Percentiles rank a stretch among this genome's conserved stretches.
These are phyloP conservation scores for Candolleomyces aberdarensis DNA, from an alignment of 768 basidiomycete species.

Conservation along the genomic window DNA sequence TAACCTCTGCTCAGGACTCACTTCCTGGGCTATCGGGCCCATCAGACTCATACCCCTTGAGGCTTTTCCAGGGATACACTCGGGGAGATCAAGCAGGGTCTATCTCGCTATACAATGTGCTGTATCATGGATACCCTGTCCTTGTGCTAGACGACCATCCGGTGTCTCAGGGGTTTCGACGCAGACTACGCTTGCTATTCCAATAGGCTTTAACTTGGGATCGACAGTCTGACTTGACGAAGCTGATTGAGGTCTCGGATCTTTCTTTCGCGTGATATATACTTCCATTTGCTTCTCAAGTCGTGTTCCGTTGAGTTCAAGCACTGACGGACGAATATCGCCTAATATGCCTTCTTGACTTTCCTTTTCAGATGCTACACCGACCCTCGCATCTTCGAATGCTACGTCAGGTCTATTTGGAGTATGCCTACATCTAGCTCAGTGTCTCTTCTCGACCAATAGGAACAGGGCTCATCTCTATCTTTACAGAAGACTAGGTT, in stretches of 20 bases:
- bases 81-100: no score
- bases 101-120: no score
- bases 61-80: no score
- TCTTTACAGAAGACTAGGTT: background rate
- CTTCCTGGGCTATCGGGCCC: no score
- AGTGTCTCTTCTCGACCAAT: background rate
- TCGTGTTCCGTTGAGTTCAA: background rate
- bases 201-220: no score
- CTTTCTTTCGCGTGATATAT: background rate
- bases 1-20: no score
- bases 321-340: background rate
- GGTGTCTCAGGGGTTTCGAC: no score
- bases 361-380: background rate
- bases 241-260: background rate
- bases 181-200: no score
- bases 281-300: background rate
- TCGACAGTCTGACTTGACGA: background rate
- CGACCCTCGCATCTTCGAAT: conserved; percentile 3
- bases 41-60: no score
- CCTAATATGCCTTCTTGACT: background rate
- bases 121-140: no score
- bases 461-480: no score
- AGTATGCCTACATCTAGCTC: background rate
- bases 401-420: background rate
- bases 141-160: no score